Evolutionary conservation across 192 early-diverging fungal genomes (phyloP).

Genomic region (Coemansia sp.): DNA sequence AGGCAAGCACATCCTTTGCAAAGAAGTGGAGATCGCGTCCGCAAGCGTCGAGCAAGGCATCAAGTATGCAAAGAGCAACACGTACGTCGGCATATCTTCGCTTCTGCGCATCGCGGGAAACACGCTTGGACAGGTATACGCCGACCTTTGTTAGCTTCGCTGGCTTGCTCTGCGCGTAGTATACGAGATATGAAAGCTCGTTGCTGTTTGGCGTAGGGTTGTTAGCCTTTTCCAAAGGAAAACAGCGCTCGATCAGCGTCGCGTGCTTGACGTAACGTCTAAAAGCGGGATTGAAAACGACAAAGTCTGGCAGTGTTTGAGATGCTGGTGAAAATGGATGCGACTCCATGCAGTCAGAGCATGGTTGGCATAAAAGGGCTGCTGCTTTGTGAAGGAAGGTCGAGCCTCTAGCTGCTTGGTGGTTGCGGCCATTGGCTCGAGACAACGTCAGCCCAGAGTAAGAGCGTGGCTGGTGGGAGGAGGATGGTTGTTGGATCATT

Average conservation of each 20-base stretch:
- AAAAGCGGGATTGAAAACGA: constrained; percentile 40
- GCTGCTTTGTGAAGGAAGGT: neutral
- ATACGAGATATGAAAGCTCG: constrained; percentile 82
- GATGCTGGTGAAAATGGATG: constrained; percentile 30
- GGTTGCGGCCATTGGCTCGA: constrained; percentile 6
- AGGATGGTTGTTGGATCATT: constrained; percentile 2
- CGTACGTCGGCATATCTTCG: constrained; percentile 62
- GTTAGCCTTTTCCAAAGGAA: constrained; percentile 52
- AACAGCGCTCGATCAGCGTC: constrained; percentile 74
- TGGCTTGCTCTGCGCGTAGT: constrained; percentile 84
- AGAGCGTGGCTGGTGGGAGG: constrained; percentile 11
- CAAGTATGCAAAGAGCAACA: constrained; percentile 73
- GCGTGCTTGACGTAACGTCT: constrained; percentile 74
- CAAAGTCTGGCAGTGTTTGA: constrained; percentile 32
- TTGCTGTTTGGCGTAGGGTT: constrained; percentile 63
- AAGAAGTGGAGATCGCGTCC: constrained; percentile 77
- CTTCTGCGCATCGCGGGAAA: constrained; percentile 64
- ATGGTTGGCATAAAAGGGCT: constrained; percentile 8
- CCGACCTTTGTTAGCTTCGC: constrained; percentile 91
- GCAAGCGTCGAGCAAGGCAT: constrained; percentile 70
- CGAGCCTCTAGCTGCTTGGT: neutral
- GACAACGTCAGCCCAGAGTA: constrained; percentile 24
- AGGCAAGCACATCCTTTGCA: constrained; percentile 72
- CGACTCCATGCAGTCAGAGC: constrained; percentile 20
- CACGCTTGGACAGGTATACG: constrained; percentile 71